These are phyloP conservation scores for Erodium trifolium DNA, from an alignment of 441 rosid genomes.

Conservation along the genomic window DNA sequence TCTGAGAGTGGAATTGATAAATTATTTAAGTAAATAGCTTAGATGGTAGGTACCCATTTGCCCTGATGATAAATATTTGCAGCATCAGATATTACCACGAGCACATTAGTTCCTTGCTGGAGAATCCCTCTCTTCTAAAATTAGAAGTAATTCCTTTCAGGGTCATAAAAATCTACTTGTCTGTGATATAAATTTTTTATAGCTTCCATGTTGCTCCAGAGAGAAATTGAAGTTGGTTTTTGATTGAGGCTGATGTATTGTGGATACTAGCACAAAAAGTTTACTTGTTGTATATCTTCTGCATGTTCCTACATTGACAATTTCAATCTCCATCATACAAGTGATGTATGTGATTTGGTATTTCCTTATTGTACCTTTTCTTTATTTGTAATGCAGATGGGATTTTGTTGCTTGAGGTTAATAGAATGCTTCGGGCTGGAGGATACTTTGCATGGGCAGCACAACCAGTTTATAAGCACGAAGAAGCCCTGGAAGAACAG, in stretches of 20 bases:
- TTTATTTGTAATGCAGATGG: conserved; percentile 56
- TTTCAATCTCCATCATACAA: not conserved
- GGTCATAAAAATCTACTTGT: not conserved
- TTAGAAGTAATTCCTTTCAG: not conserved
- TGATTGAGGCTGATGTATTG: not conserved
- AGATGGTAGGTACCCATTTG: no score
- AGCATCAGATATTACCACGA: no score
- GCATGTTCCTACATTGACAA: not conserved
- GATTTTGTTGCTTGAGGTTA: conserved; percentile 87
- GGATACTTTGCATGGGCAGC: conserved; percentile 99
- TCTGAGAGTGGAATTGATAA: not conserved
- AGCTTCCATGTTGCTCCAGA: not conserved
- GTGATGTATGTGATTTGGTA: not conserved
- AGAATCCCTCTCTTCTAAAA: not conserved
- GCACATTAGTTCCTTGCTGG: not conserved
- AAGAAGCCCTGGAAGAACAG: conserved; percentile 67
- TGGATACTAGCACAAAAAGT: not conserved
- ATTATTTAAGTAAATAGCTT: not conserved
- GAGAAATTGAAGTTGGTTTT: not conserved
- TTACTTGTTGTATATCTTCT: not conserved
- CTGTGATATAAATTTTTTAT: not conserved
- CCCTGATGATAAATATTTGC: no score
- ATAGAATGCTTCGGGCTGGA: conserved; percentile 89
- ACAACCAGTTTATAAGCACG: conserved; percentile 96
- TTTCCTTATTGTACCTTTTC: conserved; percentile 22